Percentiles rank a stretch among this genome's conserved stretches.
Evolutionary conservation across 2,329 filamentous ascomycete species (phyloP).

Genomic region (Elsinoe arachidis): DNA sequence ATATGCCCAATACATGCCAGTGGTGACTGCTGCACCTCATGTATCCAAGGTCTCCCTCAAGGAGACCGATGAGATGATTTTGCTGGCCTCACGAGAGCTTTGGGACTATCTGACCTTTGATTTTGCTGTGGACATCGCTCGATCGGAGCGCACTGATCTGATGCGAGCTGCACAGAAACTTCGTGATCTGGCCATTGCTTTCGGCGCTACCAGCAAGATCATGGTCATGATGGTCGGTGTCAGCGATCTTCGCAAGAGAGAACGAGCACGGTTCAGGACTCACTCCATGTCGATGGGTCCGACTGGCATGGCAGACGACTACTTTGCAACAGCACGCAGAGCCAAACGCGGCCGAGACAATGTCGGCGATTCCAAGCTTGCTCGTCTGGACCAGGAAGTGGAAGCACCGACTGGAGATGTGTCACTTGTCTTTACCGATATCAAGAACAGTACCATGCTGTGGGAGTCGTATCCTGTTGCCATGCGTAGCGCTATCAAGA

Average conservation of each 20-base stretch:
- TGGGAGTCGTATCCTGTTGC: slow-evolving; percentile 94
- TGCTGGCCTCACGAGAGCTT: slow-evolving; percentile 83
- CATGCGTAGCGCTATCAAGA: slow-evolving; percentile 93
- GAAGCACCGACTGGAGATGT: slow-evolving; percentile 85
- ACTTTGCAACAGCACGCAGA: slow-evolving; percentile 55
- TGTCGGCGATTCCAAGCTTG: slow-evolving; percentile 75
- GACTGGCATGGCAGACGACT: slow-evolving; percentile 64
- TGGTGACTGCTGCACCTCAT: slow-evolving; percentile 83
- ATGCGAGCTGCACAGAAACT: slow-evolving; percentile 95
- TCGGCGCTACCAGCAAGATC: slow-evolving; percentile 86
- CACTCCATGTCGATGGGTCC: slow-evolving; percentile 81
- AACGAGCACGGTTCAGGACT: slow-evolving; percentile 65
- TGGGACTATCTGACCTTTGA: slow-evolving; percentile 92
- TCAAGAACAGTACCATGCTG: slow-evolving; percentile 92
- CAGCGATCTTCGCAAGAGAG: slow-evolving; percentile 77
- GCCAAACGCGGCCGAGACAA: slow-evolving; percentile 50
- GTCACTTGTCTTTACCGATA: slow-evolving; percentile 94
- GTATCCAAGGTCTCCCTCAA: slow-evolving; percentile 69
- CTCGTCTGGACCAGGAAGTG: slow-evolving; percentile 80
- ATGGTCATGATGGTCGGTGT: slow-evolving; percentile 99
- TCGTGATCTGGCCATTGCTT: slow-evolving; percentile 88
- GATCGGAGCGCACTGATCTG: slow-evolving; percentile 75
- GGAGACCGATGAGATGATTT: slow-evolving; percentile 86
- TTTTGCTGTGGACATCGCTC: slow-evolving; percentile 82
- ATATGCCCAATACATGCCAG: slow-evolving; percentile 84